Conservation (phyloP, 108 stramenopile species). For the Nitzschia sp. region DNA sequence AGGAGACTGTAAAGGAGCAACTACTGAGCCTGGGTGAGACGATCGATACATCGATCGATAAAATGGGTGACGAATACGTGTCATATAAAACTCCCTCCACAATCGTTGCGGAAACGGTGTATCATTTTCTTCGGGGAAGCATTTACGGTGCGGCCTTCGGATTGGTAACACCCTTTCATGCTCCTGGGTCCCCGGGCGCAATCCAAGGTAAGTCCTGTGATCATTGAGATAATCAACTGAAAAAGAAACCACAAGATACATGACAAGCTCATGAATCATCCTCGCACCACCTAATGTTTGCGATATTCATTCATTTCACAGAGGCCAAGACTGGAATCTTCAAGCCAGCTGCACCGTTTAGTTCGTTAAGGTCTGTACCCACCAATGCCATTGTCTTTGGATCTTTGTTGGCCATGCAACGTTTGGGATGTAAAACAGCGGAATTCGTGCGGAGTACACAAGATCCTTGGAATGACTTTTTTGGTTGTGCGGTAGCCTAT, state of each 20-base stretch:
- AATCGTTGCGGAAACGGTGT: constrained; percentile 40
- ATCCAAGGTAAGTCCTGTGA: constrained; percentile 10
- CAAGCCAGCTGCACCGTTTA: constrained; percentile 38
- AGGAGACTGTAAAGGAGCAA: no score
- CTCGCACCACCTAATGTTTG: neutral
- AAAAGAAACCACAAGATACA: no score
- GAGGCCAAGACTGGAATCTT: constrained; percentile 42
- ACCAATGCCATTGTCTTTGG: constrained; percentile 49
- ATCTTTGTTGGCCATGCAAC: constrained; percentile 39
- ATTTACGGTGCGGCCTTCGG: constrained; percentile 45
- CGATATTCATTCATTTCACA: neutral
- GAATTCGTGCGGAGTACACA: constrained; percentile 38
- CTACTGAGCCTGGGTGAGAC: no score
- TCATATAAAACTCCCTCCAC: constrained; percentile 35
- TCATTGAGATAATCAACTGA: neutral
- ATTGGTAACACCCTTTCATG: constrained; percentile 42
- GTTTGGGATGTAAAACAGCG: constrained; percentile 36
- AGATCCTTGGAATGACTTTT: constrained; percentile 44
- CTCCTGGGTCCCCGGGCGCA: constrained; percentile 29
- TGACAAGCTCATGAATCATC: no score
- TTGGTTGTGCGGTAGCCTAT: constrained; percentile 46
- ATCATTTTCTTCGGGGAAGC: constrained; percentile 36
- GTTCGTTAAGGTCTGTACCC: constrained; percentile 33
- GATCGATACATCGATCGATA: no score
- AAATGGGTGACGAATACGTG: constrained; percentile 43